Conservation (phyloP, 164 flowering plant genomes). For the Piper betle region DNA sequence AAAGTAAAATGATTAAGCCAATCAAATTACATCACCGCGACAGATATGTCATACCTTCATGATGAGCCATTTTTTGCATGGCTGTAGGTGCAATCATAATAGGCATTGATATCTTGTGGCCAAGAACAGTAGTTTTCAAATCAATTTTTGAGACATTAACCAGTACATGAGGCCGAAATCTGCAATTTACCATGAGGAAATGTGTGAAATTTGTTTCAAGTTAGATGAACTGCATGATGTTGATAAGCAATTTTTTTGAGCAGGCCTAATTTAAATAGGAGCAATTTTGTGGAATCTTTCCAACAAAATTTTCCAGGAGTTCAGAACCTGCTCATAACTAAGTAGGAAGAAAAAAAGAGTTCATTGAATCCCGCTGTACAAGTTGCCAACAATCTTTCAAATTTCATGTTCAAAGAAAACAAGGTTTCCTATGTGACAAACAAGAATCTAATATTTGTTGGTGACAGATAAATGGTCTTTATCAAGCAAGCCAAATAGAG, state of each 20-base stretch:
- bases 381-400: too few species aligned
- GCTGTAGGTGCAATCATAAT: constrained; percentile 93
- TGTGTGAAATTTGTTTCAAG: not conserved
- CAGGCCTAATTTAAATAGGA: too few species aligned
- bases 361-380: too few species aligned
- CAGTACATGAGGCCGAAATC: constrained; percentile 82
- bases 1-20: not conserved
- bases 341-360: too few species aligned
- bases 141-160: constrained; percentile 81
- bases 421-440: too few species aligned
- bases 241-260: too few species aligned
- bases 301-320: too few species aligned
- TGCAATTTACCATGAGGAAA: constrained; percentile 6
- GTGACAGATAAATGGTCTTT: too few species aligned
- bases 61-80: constrained; percentile 93
- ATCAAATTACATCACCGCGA: not conserved
- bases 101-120: constrained; percentile 82
- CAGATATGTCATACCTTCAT: constrained; percentile 43
- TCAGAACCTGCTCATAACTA: too few species aligned
- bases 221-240: not conserved
- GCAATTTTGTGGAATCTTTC: too few species aligned
- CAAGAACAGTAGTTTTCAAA: constrained; percentile 57
- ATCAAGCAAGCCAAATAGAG: not conserved
- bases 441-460: too few species aligned
- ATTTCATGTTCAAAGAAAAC: too few species aligned